These are phyloP conservation scores for Agrostemma githago DNA, from an alignment of 148 eudicot genomes.

Conservation along the genomic window DNA sequence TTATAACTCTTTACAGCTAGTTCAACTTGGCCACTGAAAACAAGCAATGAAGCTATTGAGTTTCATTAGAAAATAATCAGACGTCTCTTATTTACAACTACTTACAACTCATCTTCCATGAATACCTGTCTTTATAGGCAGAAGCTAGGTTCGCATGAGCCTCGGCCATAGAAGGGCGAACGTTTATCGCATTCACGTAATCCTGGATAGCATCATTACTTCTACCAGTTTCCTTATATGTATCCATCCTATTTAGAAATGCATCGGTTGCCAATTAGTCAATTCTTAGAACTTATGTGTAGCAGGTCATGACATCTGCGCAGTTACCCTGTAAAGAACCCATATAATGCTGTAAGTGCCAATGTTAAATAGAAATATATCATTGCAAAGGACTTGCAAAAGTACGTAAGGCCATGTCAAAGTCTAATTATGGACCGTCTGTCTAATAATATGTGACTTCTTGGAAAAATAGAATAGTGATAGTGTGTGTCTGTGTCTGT, in stretches of 20 bases:
- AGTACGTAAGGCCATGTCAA: neutral
- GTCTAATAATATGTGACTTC: no score
- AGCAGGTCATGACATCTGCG: constrained; percentile 84
- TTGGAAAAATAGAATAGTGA: no score
- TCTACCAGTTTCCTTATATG: constrained; percentile 87
- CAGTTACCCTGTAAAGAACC: constrained; percentile 60
- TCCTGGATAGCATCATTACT: constrained; percentile 95
- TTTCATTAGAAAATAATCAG: constrained; percentile 1
- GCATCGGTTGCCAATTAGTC: constrained; percentile 91
- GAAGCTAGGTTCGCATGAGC: constrained; percentile 98
- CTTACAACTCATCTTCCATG: neutral
- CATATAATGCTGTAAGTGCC: constrained; percentile 11
- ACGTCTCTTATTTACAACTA: neutral
- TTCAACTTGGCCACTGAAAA: constrained; percentile 74
- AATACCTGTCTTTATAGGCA: constrained; percentile 82
- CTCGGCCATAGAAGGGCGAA: constrained; percentile 92
- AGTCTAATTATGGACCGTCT: neutral
- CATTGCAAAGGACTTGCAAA: neutral
- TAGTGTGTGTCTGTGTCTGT: no score
- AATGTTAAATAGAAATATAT: neutral
- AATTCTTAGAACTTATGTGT: constrained; percentile 81
- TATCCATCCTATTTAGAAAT: constrained; percentile 83
- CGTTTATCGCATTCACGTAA: constrained; percentile 65
- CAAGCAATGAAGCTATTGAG: constrained; percentile 3
- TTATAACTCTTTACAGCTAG: constrained; percentile 77